Base-by-base conservation (phyloP, 768 basidiomycete genomes). In the Baorangia bicolor region DNA sequence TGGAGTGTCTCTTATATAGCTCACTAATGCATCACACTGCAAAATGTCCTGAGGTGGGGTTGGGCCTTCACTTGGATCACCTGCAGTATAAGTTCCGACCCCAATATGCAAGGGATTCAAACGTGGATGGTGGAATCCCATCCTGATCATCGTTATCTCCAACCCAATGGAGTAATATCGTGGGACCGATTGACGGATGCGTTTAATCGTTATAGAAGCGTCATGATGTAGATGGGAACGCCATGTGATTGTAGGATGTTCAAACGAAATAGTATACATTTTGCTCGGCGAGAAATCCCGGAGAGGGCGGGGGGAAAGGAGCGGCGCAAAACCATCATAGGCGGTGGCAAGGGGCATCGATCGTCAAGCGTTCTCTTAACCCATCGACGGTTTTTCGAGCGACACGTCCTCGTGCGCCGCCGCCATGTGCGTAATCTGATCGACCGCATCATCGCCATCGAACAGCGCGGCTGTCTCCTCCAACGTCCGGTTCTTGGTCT, bases 401-500 rank as follows among this genome's bases (percentile, higher is more conserved):
- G 31, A 31, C 8, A n/a, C n/a, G 5, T 59, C 43, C 14, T 50
- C 42, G 13, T n/a, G 35, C 13, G 40, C 50, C 31, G 25, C 37
- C 13, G 64, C 63, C 39, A 33, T 65, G 28, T 54, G 60, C 21
- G 44, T 49, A 12, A 66, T 64, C 23, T 56, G 63, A 13, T 56
- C 30, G 34, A 66, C 28, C 20, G 61, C 64, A 31, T 63, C 64
- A n/a, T 83, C 80, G 16, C 87, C 85, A 55, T 90, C 88, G 51
- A 90, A 90, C 10, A 90, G 70, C 6, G 80, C 81, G 0, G 87
- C 82, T 0, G 88, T 90, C 67, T 90, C 88, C 68, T 90, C 88
- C 31, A 88, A 74, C 3, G 87, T 88, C 38, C 81, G 53, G 43
- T 67, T 16, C 59, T 60, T 67, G 6, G 64, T 64, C 49, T 65